Conservation (phyloP, 2,329 filamentous ascomycete genomes). For the Nannizziopsis barbatae region DNA sequence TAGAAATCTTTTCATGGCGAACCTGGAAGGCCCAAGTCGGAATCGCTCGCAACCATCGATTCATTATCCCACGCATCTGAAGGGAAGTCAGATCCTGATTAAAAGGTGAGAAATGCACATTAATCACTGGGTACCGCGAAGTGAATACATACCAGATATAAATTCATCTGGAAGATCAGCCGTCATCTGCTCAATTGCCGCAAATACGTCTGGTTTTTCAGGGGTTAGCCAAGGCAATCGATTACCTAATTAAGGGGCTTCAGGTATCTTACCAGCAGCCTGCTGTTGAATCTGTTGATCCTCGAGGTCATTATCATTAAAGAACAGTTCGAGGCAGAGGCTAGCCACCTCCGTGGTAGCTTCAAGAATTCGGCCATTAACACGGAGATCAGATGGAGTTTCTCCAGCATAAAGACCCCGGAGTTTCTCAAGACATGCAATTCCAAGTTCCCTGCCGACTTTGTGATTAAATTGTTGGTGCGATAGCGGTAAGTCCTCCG, state of each 20-base stretch:
- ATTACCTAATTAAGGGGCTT: neutral
- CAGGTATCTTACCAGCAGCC: constrained; percentile 25
- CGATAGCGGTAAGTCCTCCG: constrained; percentile 22
- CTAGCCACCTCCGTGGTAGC: constrained; percentile 29
- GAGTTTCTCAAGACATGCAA: constrained; percentile 26
- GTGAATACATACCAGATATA: constrained; percentile 27
- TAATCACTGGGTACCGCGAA: constrained; percentile 10
- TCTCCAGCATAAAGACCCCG: constrained; percentile 23
- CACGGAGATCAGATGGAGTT: constrained; percentile 16
- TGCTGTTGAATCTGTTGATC: constrained; percentile 26
- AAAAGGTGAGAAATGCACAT: constrained; percentile 17
- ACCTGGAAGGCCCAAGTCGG: constrained; percentile 29
- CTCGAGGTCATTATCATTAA: constrained; percentile 24
- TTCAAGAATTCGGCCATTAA: constrained; percentile 30
- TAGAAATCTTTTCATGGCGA: constrained; percentile 23
- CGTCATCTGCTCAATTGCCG: constrained; percentile 27
- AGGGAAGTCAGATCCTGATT: constrained; percentile 31
- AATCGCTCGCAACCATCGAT: constrained; percentile 33
- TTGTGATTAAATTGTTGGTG: constrained; percentile 20
- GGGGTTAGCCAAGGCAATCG: constrained; percentile 11
- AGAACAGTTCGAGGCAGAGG: constrained; percentile 32
- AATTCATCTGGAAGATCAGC: constrained; percentile 31
- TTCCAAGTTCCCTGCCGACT: constrained; percentile 26
- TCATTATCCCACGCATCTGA: constrained; percentile 36
- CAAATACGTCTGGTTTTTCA: constrained; percentile 23